These are phyloP conservation scores for Seminavis robusta DNA, from an alignment of 108 stramenopile species.

Conservation along the genomic window DNA sequence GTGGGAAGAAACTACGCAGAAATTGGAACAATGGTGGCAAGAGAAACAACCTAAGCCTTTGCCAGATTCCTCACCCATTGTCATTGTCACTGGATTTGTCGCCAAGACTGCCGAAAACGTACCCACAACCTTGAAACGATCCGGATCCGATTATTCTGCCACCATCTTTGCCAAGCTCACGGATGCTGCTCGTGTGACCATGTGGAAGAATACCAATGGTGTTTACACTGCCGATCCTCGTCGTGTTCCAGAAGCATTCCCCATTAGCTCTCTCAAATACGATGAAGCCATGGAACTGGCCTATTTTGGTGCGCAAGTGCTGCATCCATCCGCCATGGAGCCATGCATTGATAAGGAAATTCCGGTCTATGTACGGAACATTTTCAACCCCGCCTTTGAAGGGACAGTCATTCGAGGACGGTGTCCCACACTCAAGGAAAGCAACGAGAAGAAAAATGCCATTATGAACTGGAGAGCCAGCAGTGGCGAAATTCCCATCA, in stretches of 20 bases:
- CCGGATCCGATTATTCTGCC: conserved; percentile 86
- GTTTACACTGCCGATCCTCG: conserved; percentile 88
- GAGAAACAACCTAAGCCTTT: no score
- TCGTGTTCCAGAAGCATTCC: conserved; percentile 84
- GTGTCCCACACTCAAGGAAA: conserved; percentile 44
- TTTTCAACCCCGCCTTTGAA: conserved; percentile 75
- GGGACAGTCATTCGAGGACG: conserved; percentile 80
- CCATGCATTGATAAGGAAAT: conserved; percentile 69
- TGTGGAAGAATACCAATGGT: conserved; percentile 91
- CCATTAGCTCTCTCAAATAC: conserved; percentile 68
- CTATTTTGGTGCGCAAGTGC: conserved; percentile 88
- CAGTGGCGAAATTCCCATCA: conserved; percentile 61
- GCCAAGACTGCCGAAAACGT: conserved; percentile 79
- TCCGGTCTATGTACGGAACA: conserved; percentile 83
- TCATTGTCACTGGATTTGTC: conserved; percentile 81
- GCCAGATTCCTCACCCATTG: conserved; percentile 44
- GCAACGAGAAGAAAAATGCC: conserved; percentile 28
- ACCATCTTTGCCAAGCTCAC: conserved; percentile 82
- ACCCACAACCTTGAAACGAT: conserved; percentile 81
- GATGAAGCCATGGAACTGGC: conserved; percentile 91
- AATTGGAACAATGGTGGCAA: conserved; percentile 53
- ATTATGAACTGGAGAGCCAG: conserved; percentile 57
- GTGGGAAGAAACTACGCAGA: conserved; percentile 39
- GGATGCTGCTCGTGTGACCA: conserved; percentile 59
- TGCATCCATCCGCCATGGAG: conserved; percentile 84